Conservation (phyloP, 805 yeast species). For the Cyberlindnera mississippiensis region DNA sequence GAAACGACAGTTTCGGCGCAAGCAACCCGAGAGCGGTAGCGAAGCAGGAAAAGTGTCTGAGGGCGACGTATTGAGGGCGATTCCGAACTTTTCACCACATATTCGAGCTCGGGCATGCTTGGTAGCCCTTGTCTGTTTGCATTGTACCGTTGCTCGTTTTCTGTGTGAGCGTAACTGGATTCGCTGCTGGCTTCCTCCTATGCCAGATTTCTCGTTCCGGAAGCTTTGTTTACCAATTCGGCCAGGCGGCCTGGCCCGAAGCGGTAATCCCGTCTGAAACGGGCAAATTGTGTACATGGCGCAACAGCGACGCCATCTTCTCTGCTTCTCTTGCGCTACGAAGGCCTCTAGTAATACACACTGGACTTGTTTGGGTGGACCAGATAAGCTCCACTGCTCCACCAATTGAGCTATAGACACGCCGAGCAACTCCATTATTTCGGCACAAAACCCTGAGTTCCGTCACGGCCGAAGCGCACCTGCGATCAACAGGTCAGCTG, state of each 20-base stretch:
- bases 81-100: no score
- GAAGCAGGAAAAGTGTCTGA: no score
- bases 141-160: not conserved
- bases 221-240: slow-evolving; percentile 16
- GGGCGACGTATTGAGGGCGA: no score
- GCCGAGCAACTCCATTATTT: no score
- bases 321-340: slow-evolving; percentile 8
- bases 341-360: not conserved
- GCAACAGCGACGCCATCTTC: slow-evolving; percentile 2
- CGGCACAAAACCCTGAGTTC: no score
- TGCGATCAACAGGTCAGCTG: no score
- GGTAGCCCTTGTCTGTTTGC: not conserved
- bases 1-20: slow-evolving; percentile 10
- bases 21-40: slow-evolving; percentile 4
- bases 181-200: not conserved
- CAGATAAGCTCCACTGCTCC: no score
- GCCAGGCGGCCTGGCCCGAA: slow-evolving; percentile 5
- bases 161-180: not conserved
- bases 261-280: slow-evolving; percentile 13
- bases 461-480: no score
- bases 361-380: no score
- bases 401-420: no score
- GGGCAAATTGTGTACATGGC: slow-evolving; percentile 14
- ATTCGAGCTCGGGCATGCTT: no score
- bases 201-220: slow-evolving; percentile 15